phyloP scores from a whole-genome alignment of 2,329 filamentous ascomycete species.

The Zarea fungicola region DNA sequence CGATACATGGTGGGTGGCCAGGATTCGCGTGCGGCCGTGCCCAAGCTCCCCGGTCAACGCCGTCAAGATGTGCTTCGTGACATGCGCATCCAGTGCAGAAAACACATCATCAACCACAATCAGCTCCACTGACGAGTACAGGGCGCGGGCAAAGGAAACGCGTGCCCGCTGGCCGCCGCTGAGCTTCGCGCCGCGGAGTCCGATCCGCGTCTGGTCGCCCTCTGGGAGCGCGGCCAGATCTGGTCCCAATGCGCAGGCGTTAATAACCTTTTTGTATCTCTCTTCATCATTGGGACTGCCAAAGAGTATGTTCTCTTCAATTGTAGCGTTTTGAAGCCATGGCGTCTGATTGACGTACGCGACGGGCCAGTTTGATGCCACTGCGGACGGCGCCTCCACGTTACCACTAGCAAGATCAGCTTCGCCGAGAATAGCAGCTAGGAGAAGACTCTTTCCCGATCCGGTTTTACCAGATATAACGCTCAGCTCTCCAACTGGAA shows the following conservation, averaged over 20 bases:
- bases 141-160: background rate
- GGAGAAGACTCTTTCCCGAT: background rate
- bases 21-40: background rate
- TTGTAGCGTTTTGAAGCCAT: background rate
- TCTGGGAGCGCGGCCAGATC: background rate
- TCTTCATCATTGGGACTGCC: background rate
- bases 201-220: background rate
- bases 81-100: background rate
- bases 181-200: background rate
- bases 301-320: background rate
- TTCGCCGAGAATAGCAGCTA: slow-evolving; percentile 1
- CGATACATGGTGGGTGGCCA: background rate
- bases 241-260: background rate
- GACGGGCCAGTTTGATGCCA: background rate
- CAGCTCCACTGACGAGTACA: background rate
- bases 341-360: background rate
- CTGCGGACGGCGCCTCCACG: background rate
- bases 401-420: background rate
- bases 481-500: background rate
- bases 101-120: background rate
- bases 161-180: background rate
- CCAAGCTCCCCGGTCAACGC: background rate
- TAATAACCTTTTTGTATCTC: background rate
- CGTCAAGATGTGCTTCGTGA: background rate
- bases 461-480: slow-evolving; percentile 5